Conservation (phyloP, 31 red algal species). For the Pterothamnion heteromorphum region DNA sequence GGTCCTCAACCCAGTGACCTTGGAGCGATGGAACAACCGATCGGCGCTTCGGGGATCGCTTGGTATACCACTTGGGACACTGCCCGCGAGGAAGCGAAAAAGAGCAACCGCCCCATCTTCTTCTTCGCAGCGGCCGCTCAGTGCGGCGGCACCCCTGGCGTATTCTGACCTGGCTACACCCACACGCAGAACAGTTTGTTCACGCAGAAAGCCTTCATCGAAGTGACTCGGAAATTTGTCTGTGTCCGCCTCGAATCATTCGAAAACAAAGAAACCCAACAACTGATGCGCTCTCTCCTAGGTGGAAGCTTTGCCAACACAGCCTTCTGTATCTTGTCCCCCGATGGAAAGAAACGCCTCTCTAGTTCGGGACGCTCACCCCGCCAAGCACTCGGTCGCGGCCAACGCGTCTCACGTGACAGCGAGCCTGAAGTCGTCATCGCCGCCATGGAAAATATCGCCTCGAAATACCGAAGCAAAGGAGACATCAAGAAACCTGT, state of each 20-base stretch:
- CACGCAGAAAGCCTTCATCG: not conserved
- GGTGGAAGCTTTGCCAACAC: not conserved
- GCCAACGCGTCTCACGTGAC: no score
- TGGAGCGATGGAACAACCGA: not conserved
- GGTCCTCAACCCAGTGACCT: not conserved
- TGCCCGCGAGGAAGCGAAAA: not conserved
- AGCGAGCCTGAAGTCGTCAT: no score
- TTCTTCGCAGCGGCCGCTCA: not conserved
- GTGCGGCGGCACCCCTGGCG: not conserved
- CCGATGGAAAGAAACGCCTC: not conserved
- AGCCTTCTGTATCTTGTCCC: not conserved
- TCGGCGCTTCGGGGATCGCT: not conserved
- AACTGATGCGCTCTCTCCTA: not conserved
- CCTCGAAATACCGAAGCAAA: not conserved
- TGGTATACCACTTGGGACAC: not conserved
- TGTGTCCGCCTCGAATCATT: not conserved
- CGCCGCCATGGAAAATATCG: not conserved
- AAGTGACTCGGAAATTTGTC: not conserved
- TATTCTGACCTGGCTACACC: constrained; percentile 3
- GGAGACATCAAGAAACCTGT: not conserved
- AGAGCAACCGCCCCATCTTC: not conserved
- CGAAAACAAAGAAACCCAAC: not conserved
- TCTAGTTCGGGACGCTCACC: not conserved
- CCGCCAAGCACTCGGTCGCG: not conserved
- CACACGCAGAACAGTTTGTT: not conserved